A percentile compares a stretch with the other conserved stretches of the same genome.
phyloP scores from a whole-genome alignment of 2,329 filamentous ascomycete genomes.

The Fusarium nurragi region DNA sequence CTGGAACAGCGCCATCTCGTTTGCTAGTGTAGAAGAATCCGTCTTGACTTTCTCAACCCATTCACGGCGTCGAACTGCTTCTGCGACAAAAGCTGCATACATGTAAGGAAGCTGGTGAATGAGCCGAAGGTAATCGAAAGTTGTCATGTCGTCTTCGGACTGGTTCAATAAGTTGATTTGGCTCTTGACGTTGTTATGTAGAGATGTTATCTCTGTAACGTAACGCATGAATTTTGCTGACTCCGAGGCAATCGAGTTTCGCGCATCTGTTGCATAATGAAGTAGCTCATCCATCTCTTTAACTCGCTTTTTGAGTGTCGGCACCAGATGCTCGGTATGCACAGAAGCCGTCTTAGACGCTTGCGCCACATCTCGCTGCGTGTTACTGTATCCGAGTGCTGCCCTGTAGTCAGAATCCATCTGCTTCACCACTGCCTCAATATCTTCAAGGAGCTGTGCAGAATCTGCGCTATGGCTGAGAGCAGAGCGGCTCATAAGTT shows the following conservation, averaged over 20 bases:
- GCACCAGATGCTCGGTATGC: constrained; percentile 70
- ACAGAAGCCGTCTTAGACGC: constrained; percentile 71
- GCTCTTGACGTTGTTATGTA: constrained; percentile 75
- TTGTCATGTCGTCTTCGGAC: constrained; percentile 78
- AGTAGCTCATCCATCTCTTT: constrained; percentile 70
- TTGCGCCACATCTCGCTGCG: constrained; percentile 67
- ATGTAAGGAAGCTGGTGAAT: constrained; percentile 87
- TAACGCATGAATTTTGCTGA: constrained; percentile 80
- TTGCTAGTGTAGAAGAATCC: constrained; percentile 86
- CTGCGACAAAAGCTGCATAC: constrained; percentile 88
- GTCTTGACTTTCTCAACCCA: constrained; percentile 91
- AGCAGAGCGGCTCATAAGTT: constrained; percentile 63
- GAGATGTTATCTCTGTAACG: constrained; percentile 81
- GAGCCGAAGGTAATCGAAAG: constrained; percentile 81
- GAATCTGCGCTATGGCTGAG: constrained; percentile 70
- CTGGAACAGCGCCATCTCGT: constrained; percentile 91
- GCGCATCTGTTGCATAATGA: constrained; percentile 68
- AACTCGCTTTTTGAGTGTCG: constrained; percentile 64
- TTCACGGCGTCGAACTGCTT: constrained; percentile 85
- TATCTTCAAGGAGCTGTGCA: constrained; percentile 78
- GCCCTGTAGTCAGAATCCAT: constrained; percentile 87
- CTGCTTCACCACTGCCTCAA: constrained; percentile 86
- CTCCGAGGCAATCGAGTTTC: constrained; percentile 73
- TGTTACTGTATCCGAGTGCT: constrained; percentile 73
- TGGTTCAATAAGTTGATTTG: constrained; percentile 77